phyloP scores from a whole-genome alignment of 192 early-diverging fungal species.

The Podila epigama region DNA sequence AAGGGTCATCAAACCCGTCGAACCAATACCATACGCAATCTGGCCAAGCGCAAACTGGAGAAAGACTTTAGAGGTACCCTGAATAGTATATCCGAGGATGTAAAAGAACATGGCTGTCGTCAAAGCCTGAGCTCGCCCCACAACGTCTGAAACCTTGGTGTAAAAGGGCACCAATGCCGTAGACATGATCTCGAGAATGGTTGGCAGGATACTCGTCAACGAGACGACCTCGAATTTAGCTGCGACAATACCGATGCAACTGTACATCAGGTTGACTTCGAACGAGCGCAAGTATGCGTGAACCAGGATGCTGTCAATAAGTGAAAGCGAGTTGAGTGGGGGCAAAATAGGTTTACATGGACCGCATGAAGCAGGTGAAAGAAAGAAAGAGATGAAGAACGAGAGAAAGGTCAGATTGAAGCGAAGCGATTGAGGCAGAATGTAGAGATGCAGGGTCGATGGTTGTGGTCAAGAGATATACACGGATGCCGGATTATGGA shows the following conservation, averaged over 20 bases:
- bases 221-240: neutral
- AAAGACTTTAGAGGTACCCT: slow-evolving; percentile 11
- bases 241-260: neutral
- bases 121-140: slow-evolving; percentile 13
- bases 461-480: neutral
- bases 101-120: slow-evolving; percentile 10
- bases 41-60: slow-evolving; percentile 14
- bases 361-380: no score
- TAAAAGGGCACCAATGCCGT: slow-evolving; percentile 21
- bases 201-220: slow-evolving; percentile 9
- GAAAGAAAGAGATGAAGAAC: neutral
- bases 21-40: slow-evolving; percentile 23
- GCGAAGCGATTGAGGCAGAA: no score
- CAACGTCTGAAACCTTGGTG: slow-evolving; percentile 21
- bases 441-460: no score
- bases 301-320: slow-evolving; percentile 3
- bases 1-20: slow-evolving; percentile 12
- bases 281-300: slow-evolving; percentile 14
- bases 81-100: slow-evolving; percentile 8
- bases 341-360: no score
- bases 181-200: slow-evolving; percentile 15
- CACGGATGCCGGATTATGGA: neutral
- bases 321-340: neutral
- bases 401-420: neutral
- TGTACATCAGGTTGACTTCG: slow-evolving; percentile 12